A percentile compares a stretch with the other conserved stretches of the same genome.
phyloP scores from a whole-genome alignment of 2,329 filamentous ascomycete genomes.

The Penicillium sp. region DNA sequence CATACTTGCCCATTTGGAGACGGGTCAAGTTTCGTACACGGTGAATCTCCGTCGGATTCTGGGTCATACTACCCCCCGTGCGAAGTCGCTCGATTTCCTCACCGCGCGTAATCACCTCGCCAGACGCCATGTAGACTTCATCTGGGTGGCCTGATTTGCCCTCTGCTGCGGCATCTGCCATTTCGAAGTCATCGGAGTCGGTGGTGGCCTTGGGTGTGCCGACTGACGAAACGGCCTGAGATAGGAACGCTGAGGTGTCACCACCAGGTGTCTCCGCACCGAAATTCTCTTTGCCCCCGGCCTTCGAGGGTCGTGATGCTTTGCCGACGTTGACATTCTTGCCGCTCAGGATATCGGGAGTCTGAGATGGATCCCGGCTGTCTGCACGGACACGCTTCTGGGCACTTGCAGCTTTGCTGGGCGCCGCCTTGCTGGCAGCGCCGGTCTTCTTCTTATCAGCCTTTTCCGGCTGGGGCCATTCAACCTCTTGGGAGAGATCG shows the following conservation, averaged over 20 bases:
- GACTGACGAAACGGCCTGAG: slow-evolving; percentile 37
- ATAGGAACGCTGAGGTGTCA: slow-evolving; percentile 32
- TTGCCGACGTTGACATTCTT: slow-evolving; percentile 49
- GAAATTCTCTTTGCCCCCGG: slow-evolving; percentile 59
- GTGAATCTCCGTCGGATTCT: slow-evolving; percentile 94
- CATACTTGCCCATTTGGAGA: slow-evolving; percentile 87
- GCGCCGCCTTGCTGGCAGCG: slow-evolving; percentile 49
- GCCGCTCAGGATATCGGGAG: slow-evolving; percentile 50
- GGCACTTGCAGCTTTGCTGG: slow-evolving; percentile 52
- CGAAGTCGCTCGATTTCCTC: slow-evolving; percentile 95
- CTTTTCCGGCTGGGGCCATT: slow-evolving; percentile 93
- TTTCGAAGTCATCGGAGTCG: slow-evolving; percentile 43
- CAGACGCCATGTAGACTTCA: slow-evolving; percentile 32
- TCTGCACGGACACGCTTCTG: slow-evolving; percentile 51
- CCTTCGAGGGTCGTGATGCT: slow-evolving; percentile 50
- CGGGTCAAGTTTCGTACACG: slow-evolving; percentile 91
- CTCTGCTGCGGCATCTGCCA: slow-evolving; percentile 38
- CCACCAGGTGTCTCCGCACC: slow-evolving; percentile 43
- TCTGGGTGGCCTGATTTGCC: slow-evolving; percentile 37
- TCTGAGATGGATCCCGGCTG: slow-evolving; percentile 55
- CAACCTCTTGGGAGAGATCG: slow-evolving; percentile 83
- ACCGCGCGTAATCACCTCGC: slow-evolving; percentile 57
- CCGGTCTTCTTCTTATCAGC: slow-evolving; percentile 77
- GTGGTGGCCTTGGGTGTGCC: slow-evolving; percentile 37
- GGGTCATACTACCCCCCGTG: slow-evolving; percentile 95